Conservation (phyloP, 139 green algal genomes). For the Closterium sp. region DNA sequence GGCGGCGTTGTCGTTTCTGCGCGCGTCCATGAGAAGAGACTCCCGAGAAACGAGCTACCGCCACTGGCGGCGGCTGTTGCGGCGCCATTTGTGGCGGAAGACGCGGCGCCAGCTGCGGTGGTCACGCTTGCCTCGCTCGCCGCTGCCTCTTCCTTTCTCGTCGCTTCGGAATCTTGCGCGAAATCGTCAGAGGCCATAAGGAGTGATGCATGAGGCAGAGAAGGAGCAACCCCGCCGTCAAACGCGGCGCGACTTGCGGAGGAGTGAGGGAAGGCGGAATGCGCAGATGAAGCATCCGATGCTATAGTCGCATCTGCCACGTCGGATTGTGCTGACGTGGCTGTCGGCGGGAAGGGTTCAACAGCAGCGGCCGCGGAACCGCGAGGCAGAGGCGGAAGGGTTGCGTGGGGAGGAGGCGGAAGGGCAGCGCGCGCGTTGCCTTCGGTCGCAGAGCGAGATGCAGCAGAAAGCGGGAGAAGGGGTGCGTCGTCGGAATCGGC, state of each 20-base stretch:
- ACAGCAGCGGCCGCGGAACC: neutral
- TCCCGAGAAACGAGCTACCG: neutral
- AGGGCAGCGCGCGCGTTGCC: too few relatives aligned
- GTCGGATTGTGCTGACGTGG: neutral
- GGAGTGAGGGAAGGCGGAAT: neutral
- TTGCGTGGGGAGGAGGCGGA: neutral
- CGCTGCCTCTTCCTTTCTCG: neutral
- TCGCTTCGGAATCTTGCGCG: neutral
- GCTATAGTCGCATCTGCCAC: neutral
- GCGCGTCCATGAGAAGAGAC: neutral
- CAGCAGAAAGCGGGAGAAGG: neutral
- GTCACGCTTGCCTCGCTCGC: neutral
- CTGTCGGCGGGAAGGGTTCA: neutral
- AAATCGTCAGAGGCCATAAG: neutral
- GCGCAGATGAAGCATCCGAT: neutral
- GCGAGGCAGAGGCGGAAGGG: neutral
- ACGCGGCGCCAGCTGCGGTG: neutral
- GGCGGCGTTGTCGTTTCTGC: neutral
- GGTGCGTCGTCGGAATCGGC: neutral
- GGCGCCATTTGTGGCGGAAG: neutral
- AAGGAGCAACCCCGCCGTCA: neutral
- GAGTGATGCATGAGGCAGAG: neutral
- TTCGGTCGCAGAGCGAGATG: neutral
- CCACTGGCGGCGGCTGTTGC: neutral
- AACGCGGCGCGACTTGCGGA: neutral